These are phyloP conservation scores for Thielaviopsis punctulata DNA, from an alignment of 2,329 filamentous ascomycete genomes.

Conservation along the genomic window DNA sequence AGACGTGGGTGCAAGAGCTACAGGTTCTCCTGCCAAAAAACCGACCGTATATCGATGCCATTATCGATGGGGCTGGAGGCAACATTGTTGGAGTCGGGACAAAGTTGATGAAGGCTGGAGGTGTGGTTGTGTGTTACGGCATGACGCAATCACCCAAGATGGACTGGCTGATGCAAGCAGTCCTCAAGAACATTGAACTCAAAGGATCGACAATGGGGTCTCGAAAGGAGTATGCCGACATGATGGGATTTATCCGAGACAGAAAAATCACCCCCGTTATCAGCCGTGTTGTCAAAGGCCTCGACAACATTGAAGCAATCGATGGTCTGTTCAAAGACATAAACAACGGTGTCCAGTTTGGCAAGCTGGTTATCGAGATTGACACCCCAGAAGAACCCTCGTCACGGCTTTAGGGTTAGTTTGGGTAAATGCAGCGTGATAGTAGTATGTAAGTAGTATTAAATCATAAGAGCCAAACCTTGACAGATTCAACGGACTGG, in stretches of 20 bases:
- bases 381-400: constrained; percentile 19
- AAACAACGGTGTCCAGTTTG: constrained; percentile 72
- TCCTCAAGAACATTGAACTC: constrained; percentile 76
- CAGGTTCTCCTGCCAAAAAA: constrained; percentile 42
- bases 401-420: constrained; percentile 24
- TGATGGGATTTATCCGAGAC: constrained; percentile 64
- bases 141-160: constrained; percentile 81
- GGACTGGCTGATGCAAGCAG: constrained; percentile 69
- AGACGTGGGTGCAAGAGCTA: constrained; percentile 68
- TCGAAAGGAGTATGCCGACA: constrained; percentile 72
- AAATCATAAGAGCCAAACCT: neutral
- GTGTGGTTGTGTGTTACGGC: constrained; percentile 72
- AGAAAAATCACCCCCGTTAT: constrained; percentile 63
- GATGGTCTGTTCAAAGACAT: constrained; percentile 76
- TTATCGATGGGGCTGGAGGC: constrained; percentile 82
- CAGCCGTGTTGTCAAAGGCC: constrained; percentile 52
- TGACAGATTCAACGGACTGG: neutral
- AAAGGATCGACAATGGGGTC: constrained; percentile 84
- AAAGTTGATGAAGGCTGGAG: constrained; percentile 60
- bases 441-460: neutral
- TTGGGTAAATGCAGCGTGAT: neutral
- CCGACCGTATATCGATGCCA: constrained; percentile 56
- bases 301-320: constrained; percentile 64
- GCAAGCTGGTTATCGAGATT: constrained; percentile 74
- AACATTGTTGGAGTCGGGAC: constrained; percentile 56